Evolutionary conservation across 768 basidiomycete species (phyloP).

Genomic region (Suillus fuscotomentosus): DNA sequence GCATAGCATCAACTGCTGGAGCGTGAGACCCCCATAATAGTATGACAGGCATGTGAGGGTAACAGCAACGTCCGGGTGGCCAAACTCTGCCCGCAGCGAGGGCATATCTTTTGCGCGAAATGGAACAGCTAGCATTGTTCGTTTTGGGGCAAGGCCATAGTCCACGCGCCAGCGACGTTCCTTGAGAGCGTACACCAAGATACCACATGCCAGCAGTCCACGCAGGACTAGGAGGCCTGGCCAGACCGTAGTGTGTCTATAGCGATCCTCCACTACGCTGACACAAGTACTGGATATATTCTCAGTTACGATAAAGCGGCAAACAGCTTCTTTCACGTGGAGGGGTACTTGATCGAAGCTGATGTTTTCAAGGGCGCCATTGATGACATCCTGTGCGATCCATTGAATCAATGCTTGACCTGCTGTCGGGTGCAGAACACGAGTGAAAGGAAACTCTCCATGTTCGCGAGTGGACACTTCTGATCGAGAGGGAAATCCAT

Average conservation of each 20-base stretch:
- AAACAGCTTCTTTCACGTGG: constrained; percentile 10
- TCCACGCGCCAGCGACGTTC: constrained; percentile 40
- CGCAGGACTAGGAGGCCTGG: constrained; percentile 30
- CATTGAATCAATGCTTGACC: constrained; percentile 13
- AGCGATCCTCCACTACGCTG: constrained; percentile 11
- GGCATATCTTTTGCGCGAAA: constrained; percentile 40
- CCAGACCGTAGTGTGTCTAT: constrained; percentile 14
- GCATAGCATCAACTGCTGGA: constrained; percentile 24
- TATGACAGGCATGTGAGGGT: constrained; percentile 36
- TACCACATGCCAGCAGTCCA: constrained; percentile 32
- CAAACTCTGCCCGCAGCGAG: constrained; percentile 35
- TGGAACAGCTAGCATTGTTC: constrained; percentile 37
- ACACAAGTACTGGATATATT: neutral
- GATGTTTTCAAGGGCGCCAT: constrained; percentile 13
- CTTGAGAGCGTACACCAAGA: constrained; percentile 28
- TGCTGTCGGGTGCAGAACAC: constrained; percentile 16
- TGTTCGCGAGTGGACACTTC: constrained; percentile 16
- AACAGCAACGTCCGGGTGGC: constrained; percentile 36
- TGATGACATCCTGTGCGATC: constrained; percentile 18
- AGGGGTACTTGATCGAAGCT: constrained; percentile 13
- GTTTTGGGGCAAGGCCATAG: constrained; percentile 33
- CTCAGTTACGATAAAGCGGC: constrained; percentile 21
- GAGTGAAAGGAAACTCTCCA: constrained; percentile 23
- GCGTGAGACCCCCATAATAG: constrained; percentile 34
- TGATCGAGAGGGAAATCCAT: constrained; percentile 8